Evolutionary conservation across 305 asterid species (phyloP), one percentile per base, ranked within the genome.

Genomic region (Fraxinus angustifolia): DNA sequence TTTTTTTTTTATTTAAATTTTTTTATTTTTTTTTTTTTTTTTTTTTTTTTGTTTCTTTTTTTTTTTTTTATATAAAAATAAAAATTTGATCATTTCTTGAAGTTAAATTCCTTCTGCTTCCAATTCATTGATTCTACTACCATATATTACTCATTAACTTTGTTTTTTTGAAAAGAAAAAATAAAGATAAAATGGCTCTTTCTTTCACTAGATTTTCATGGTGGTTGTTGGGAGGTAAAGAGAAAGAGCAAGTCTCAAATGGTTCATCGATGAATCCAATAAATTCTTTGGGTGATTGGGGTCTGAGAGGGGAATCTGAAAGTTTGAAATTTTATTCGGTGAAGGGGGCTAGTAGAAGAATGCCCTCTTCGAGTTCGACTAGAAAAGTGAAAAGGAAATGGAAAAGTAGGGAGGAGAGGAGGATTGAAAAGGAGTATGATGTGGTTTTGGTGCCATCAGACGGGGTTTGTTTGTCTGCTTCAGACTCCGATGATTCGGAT

Each of bases 401-500:
- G 95, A 92, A 90, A 85, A 93, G 95, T 71, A 92, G 94, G 88
- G 97, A 91, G 77, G 95, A 91, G 70, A 92, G 96, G 92, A 87
- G 78, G 82, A 85, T 90, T 78, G 98, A 92, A 58, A 91, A 88
- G 82, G 97, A 95, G 84, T 90, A 90, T 78, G 97, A 95, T 86
- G 84, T 90, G 67, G 97, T 95, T 38, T 77, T 95, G 91, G 99
- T 95, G 45, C 97, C 98, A 34, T 93, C 99, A 0, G 99, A 95
- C 74, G 98, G 98, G 79, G 93, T 87, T 74, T 85, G 92, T 79
- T 89, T 94, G 74, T 94, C 98, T 2, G 98, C 92, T 33, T 93
- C 98, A 0, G 98, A 93, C 83, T 92, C 98, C 17, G 96, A 91
- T 77, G 99, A 95, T 75, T 93, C 98, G 0, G 99, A 95, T 83